A percentile compares a stretch with the other conserved stretches of the same genome.
These are phyloP conservation scores for Puccinia horiana DNA, from an alignment of 1,284 basidiomycete species.

Conservation along the genomic window DNA sequence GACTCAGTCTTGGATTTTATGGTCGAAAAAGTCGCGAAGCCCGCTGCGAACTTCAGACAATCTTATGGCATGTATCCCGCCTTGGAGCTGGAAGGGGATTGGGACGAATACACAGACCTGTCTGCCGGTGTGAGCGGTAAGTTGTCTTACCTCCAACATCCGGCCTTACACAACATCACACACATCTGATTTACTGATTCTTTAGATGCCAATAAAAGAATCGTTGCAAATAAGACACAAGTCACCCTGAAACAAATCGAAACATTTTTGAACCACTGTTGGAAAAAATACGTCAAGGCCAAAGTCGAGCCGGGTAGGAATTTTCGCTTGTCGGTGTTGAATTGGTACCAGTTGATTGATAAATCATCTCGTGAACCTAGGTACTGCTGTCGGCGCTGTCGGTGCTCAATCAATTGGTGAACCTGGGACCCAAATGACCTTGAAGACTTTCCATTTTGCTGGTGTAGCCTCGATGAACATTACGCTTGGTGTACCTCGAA, in stretches of 20 bases:
- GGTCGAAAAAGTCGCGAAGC: slow-evolving; percentile 68
- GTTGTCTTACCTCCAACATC: slow-evolving; percentile 51
- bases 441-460: slow-evolving; percentile 99
- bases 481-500: slow-evolving; percentile 97
- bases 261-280: slow-evolving; percentile 81
- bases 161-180: neutral
- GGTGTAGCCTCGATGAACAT: slow-evolving; percentile 99
- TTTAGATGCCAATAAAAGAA: slow-evolving; percentile 57
- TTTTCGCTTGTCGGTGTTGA: neutral
- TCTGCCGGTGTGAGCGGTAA: slow-evolving; percentile 72
- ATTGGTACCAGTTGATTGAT: neutral
- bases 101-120: slow-evolving; percentile 76
- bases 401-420: slow-evolving; percentile 99
- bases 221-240: slow-evolving; percentile 85
- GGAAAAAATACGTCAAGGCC: slow-evolving; percentile 86
- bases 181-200: neutral
- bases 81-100: slow-evolving; percentile 71
- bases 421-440: slow-evolving; percentile 98
- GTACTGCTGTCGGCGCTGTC: slow-evolving; percentile 89
- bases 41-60: slow-evolving; percentile 71
- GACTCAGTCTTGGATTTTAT: slow-evolving; percentile 77
- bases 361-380: slow-evolving; percentile 52
- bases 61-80: slow-evolving; percentile 83
- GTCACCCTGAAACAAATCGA: slow-evolving; percentile 79
- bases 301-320: slow-evolving; percentile 82